phyloP scores from a whole-genome alignment of 129 eudicot species.

The Pittosporum tobira region DNA sequence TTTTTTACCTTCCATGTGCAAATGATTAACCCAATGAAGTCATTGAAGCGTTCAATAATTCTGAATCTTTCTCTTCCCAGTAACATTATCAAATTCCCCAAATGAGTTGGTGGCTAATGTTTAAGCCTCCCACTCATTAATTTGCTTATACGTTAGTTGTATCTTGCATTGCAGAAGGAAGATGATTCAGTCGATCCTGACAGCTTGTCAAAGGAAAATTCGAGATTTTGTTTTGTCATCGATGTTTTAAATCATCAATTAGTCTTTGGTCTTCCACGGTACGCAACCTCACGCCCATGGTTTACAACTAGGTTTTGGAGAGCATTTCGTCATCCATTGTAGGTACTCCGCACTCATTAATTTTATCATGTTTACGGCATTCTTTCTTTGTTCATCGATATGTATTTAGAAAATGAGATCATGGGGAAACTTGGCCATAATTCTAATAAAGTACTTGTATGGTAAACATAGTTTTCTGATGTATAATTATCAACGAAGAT shows the following conservation, averaged over 20 bases:
- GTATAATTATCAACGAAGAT: too few species aligned
- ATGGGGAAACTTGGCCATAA: neutral
- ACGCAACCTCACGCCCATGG: neutral
- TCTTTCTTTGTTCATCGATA: neutral
- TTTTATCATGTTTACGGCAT: neutral
- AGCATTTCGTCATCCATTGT: conserved; percentile 2
- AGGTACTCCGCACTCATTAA: neutral
- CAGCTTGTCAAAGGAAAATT: conserved; percentile 8
- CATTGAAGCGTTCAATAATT: conserved; percentile 15
- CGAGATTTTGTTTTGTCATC: conserved; percentile 15
- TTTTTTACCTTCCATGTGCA: conserved; percentile 8
- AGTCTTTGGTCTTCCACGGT: neutral
- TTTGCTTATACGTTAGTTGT: conserved; percentile 11
- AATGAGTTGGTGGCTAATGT: neutral
- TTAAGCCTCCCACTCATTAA: neutral
- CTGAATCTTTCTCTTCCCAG: neutral
- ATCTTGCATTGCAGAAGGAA: conserved; percentile 14
- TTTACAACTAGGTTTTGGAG: neutral
- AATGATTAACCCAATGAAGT: conserved; percentile 17
- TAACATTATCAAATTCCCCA: neutral
- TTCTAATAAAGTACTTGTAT: neutral
- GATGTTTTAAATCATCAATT: conserved; percentile 1
- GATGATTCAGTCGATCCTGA: conserved; percentile 7
- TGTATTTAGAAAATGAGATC: neutral
- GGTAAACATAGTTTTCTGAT: too few species aligned